Base-by-base conservation (phyloP, 1,284 basidiomycete species). In the Ganoderma multipileum region DNA sequence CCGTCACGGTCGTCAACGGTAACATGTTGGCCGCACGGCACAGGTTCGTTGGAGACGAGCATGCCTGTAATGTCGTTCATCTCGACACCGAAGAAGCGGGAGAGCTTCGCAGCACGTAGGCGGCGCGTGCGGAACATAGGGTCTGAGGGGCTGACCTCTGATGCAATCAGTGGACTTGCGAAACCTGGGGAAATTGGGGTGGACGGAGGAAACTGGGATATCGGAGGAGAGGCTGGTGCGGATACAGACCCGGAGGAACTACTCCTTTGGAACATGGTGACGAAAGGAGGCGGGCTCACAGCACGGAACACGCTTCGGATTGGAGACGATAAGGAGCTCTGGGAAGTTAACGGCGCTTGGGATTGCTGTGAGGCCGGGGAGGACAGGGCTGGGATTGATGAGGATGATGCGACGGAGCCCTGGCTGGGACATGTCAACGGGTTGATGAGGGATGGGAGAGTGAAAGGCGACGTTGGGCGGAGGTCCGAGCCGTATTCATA, bases 41-140 rank as follows among this genome's bases (percentile, higher is more conserved):
- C 3, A 23, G 60, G 33, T 36, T 54, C 63, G 23, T 65, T 60
- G 28, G 26, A 16, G 14, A 62, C 65, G 59, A 78, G 71, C 44
- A 72, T 72, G 26, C 70, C 76, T 1, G 76, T 78, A 42, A 89
- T 78, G 71, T 88, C 84, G 62, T 84, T 81, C 72, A 85, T 84
- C 38, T 79, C 81, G 39, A 90, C 87, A 7, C 89, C 89, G 75
- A 90, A 89, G 77, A 89, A 89, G 54, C 83, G 83, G 9, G 84
- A 82, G 59, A 89, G 78, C 76, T 89, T 89, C 66, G 83, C 84
- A 26, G 83, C 85, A 50, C 87, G 83, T n/a, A 81, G 76, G 20
- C 84, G 80, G 26, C 84, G 82, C 63, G 83, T 80, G 58, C 80
- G 82, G 76, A 85, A 84, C 62, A 59, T 63, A 38, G 65, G 67